A percentile compares a stretch with the other conserved stretches of the same genome.
Conservation (phyloP, 306 rosid genomes). For the Cicer yamashitae region DNA sequence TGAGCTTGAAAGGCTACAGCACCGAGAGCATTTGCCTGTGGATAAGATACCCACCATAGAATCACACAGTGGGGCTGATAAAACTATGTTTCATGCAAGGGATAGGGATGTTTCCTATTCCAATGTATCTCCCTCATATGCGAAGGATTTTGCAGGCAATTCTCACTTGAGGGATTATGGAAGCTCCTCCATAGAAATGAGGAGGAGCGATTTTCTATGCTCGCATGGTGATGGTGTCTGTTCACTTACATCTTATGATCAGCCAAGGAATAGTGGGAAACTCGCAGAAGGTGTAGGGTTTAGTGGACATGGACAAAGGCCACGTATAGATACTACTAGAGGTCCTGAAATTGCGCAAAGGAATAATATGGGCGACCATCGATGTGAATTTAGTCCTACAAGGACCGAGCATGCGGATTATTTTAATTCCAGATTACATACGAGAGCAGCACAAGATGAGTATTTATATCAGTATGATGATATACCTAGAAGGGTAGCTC, state of each 20-base stretch:
- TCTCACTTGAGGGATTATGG: constrained; percentile 60
- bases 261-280: constrained; percentile 56
- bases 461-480: constrained; percentile 60
- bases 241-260: constrained; percentile 57
- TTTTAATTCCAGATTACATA: constrained; percentile 52
- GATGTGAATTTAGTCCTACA: constrained; percentile 57
- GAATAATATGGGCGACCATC: constrained; percentile 50
- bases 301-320: constrained; percentile 63
- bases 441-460: constrained; percentile 54
- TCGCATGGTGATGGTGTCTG: constrained; percentile 52
- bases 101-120: constrained; percentile 58
- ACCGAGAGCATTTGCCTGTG: constrained; percentile 47
- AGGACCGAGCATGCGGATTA: constrained; percentile 56
- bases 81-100: constrained; percentile 53
- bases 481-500: constrained; percentile 58
- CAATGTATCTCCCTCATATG: constrained; percentile 55
- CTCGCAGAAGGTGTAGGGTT: constrained; percentile 52
- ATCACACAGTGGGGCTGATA: constrained; percentile 52
- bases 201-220: constrained; percentile 55
- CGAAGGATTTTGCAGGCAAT: constrained; percentile 57
- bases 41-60: constrained; percentile 57
- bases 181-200: constrained; percentile 54
- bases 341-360: constrained; percentile 58
- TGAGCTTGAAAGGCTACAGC: constrained; percentile 61
- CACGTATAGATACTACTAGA: constrained; percentile 51